Evolutionary conservation across 2,329 filamentous ascomycete genomes (phyloP).

Genomic region (Colletotrichum somersetense): DNA sequence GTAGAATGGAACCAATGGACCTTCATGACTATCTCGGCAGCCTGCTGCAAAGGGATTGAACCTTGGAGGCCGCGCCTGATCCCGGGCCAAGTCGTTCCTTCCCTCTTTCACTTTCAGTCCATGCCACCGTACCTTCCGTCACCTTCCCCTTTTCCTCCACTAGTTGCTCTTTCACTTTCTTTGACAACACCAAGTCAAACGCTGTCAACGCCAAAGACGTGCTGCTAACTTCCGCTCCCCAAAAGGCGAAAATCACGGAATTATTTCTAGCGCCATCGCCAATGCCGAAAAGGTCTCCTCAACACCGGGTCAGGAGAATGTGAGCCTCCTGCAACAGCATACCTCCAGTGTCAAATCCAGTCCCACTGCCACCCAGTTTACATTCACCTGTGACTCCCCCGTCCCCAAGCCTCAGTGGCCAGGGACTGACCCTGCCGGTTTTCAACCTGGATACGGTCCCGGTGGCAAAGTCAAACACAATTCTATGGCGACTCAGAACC

Average conservation of each 20-base stretch:
- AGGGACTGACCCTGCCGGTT: slow-evolving; percentile 57
- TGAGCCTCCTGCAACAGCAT: slow-evolving; percentile 82
- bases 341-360: slow-evolving; percentile 67
- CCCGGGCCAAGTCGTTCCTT: not conserved
- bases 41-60: not conserved
- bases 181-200: not conserved
- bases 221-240: slow-evolving; percentile 42
- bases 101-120: slow-evolving; percentile 1
- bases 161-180: not conserved
- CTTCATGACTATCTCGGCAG: not conserved
- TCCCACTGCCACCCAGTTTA: slow-evolving; percentile 88
- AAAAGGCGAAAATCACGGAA: slow-evolving; percentile 71
- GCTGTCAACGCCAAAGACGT: not conserved
- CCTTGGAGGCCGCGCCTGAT: not conserved
- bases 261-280: slow-evolving; percentile 92
- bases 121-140: not conserved
- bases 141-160: not conserved
- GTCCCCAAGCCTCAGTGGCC: slow-evolving; percentile 85
- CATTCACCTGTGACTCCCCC: slow-evolving; percentile 94
- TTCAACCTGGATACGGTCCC: slow-evolving; percentile 49
- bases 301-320: slow-evolving; percentile 79
- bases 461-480: slow-evolving; percentile 45
- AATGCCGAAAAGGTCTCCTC: slow-evolving; percentile 81
- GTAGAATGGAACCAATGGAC: not conserved
- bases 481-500: slow-evolving; percentile 41